These are phyloP conservation scores for Davidsoniella neocaledoniae DNA, from an alignment of 2,329 filamentous ascomycete species.

Conservation along the genomic window DNA sequence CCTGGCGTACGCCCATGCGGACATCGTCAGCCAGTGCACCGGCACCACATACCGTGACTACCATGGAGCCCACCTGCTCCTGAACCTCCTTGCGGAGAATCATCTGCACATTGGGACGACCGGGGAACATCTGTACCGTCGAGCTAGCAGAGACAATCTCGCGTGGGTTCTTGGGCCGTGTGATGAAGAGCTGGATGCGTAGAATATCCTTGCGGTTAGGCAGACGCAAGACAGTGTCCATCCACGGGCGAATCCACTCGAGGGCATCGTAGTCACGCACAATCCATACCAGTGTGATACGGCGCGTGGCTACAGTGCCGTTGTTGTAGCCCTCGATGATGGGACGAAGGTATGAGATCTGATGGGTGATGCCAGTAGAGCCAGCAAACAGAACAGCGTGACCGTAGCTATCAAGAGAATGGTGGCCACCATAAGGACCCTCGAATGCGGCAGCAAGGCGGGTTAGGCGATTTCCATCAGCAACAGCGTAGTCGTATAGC, in stretches of 20 bases:
- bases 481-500: slow-evolving; percentile 53
- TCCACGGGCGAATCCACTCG: slow-evolving; percentile 86
- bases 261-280: slow-evolving; percentile 78
- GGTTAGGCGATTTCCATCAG: slow-evolving; percentile 34
- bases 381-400: slow-evolving; percentile 82
- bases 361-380: slow-evolving; percentile 88
- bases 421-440: slow-evolving; percentile 73
- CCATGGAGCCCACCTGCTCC: slow-evolving; percentile 75
- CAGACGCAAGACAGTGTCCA: slow-evolving; percentile 58
- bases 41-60: slow-evolving; percentile 64
- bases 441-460: slow-evolving; percentile 61
- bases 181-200: slow-evolving; percentile 78
- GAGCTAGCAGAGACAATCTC: slow-evolving; percentile 61
- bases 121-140: slow-evolving; percentile 83
- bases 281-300: slow-evolving; percentile 78
- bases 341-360: slow-evolving; percentile 73
- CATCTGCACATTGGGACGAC: slow-evolving; percentile 65
- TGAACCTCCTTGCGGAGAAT: slow-evolving; percentile 70
- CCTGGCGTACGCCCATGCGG: slow-evolving; percentile 45
- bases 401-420: slow-evolving; percentile 81
- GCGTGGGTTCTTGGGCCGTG: slow-evolving; percentile 65
- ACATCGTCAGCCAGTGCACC: slow-evolving; percentile 64
- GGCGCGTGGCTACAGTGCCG: slow-evolving; percentile 61
- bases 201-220: slow-evolving; percentile 68
- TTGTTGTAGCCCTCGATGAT: slow-evolving; percentile 52